phyloP scores from a whole-genome alignment of 2,329 filamentous ascomycete species.

The Aspergillus clavatus region DNA sequence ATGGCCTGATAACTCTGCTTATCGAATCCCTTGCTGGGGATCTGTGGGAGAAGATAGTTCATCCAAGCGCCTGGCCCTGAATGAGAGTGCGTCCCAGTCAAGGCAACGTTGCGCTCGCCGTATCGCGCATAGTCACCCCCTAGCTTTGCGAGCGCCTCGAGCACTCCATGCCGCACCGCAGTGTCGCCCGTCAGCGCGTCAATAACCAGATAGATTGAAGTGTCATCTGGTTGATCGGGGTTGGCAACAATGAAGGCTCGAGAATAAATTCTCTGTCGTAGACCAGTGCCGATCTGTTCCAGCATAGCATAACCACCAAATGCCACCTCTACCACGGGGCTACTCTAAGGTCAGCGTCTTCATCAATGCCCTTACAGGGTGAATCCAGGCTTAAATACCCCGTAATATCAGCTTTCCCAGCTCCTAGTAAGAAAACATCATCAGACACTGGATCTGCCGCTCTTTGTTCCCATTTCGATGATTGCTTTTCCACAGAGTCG shows the following conservation, averaged over 20 bases:
- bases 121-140: constrained; percentile 72
- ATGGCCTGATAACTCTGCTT: constrained; percentile 84
- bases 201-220: constrained; percentile 81
- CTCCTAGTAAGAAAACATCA: constrained; percentile 58
- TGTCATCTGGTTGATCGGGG: constrained; percentile 59
- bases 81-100: constrained; percentile 91
- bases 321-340: constrained; percentile 83
- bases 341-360: constrained; percentile 20
- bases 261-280: constrained; percentile 83
- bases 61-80: constrained; percentile 88
- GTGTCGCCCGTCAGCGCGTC: constrained; percentile 87
- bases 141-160: constrained; percentile 65
- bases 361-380: background rate
- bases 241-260: constrained; percentile 83
- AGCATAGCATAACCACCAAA: constrained; percentile 88
- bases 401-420: constrained; percentile 69
- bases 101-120: constrained; percentile 72
- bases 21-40: constrained; percentile 81
- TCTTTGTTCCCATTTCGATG: constrained; percentile 23
- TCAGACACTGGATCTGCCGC: constrained; percentile 16
- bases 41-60: constrained; percentile 89
- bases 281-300: constrained; percentile 74
- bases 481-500: constrained; percentile 10
- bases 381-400: constrained; percentile 44
- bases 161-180: constrained; percentile 78